These are phyloP conservation scores for Eleusine coracana DNA, from an alignment of 176 grass and related monocot species.

Conservation along the genomic window DNA sequence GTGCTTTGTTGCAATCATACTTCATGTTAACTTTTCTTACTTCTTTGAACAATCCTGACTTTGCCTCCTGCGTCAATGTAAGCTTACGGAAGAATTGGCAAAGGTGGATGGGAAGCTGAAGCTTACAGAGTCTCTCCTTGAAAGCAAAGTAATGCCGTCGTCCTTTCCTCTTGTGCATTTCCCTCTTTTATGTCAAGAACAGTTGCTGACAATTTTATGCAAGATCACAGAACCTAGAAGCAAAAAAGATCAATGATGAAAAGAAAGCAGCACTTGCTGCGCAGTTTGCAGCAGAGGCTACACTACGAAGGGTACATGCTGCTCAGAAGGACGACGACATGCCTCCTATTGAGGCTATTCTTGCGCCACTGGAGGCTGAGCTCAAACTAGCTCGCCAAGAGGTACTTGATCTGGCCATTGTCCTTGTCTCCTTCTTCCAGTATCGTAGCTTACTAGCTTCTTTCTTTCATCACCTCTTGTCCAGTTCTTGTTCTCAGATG, in stretches of 20 bases:
- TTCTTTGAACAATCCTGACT: constrained; percentile 36
- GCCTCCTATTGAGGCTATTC: constrained; percentile 98
- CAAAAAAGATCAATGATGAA: constrained; percentile 96
- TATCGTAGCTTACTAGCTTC: background rate
- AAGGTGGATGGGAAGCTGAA: constrained; percentile 95
- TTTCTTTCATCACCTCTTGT: background rate
- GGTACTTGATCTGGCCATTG: constrained; percentile 44
- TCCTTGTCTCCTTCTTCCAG: background rate
- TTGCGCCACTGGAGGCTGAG: constrained; percentile 93
- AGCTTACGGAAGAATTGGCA: constrained; percentile 91
- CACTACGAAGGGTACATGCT: constrained; percentile 91
- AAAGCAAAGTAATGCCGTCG: constrained; percentile 67
- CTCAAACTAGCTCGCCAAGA: constrained; percentile 83
- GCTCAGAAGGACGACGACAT: constrained; percentile 98
- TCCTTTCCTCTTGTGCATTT: constrained; percentile 8
- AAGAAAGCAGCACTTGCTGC: constrained; percentile 88
- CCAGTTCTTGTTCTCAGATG: background rate
- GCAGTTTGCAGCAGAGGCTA: constrained; percentile 94
- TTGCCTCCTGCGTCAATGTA: constrained; percentile 55
- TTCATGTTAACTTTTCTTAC: constrained; percentile 7
- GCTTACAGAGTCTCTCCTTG: constrained; percentile 91
- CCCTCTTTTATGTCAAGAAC: background rate
- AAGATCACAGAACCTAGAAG: constrained; percentile 78
- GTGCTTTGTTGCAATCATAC: background rate
- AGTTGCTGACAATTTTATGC: background rate